Evolutionary conservation across 805 yeast species (phyloP).

Genomic region (Schwanniomyces sp.): DNA sequence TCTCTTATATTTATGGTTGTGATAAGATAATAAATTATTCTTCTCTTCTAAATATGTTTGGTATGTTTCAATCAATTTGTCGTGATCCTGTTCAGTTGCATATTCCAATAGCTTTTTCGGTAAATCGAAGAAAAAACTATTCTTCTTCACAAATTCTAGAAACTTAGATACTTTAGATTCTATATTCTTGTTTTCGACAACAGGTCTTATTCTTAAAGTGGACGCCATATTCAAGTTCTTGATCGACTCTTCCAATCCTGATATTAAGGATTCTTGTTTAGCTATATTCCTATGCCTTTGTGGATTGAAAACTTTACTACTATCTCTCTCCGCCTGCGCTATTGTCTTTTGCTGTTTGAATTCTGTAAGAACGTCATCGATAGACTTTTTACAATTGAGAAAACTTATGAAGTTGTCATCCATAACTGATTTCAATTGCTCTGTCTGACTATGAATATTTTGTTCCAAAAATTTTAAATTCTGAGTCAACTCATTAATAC

Average conservation of each 20-base stretch:
- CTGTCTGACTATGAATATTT: conserved; percentile 34
- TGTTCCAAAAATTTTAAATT: conserved; percentile 31
- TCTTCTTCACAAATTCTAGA: conserved; percentile 33
- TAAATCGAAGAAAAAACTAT: conserved; percentile 36
- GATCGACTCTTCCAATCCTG: conserved; percentile 39
- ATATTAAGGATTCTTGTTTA: conserved; percentile 23
- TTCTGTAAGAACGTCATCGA: conserved; percentile 36
- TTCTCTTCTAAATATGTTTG: conserved; percentile 27
- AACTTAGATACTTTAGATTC: conserved; percentile 32
- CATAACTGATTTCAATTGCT: conserved; percentile 34
- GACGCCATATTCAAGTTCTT: conserved; percentile 38
- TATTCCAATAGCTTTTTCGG: conserved; percentile 30
- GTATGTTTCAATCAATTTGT: conserved; percentile 34
- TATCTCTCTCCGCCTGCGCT: conserved; percentile 35
- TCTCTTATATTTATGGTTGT: conserved; percentile 8
- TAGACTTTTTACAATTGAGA: conserved; percentile 35
- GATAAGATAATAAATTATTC: conserved; percentile 11
- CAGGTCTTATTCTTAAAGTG: conserved; percentile 40
- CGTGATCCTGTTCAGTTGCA: conserved; percentile 31
- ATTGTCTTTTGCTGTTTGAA: conserved; percentile 34
- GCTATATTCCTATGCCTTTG: conserved; percentile 12
- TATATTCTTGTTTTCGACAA: conserved; percentile 35
- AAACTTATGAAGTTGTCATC: conserved; percentile 36
- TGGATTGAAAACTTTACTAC: conserved; percentile 38
- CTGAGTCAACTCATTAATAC: conserved; percentile 31